Conservation (phyloP, 768 basidiomycete genomes). For the Dioszegia crocea region DNA sequence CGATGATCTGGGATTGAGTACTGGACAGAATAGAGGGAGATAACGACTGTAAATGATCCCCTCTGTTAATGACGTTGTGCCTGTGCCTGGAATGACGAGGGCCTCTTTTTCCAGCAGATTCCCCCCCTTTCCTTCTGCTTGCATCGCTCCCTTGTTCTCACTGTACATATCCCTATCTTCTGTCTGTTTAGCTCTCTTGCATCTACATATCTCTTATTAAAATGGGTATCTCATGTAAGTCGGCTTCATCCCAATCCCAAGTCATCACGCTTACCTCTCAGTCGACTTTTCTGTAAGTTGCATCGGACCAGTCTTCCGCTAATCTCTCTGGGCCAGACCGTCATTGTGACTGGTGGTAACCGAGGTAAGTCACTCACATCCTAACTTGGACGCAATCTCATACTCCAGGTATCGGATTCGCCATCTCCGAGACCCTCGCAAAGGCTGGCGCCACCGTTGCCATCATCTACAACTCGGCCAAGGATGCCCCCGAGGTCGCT, state of each 20-base stretch:
- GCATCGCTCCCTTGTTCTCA: background rate
- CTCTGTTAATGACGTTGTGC: too few species aligned
- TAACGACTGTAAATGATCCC: too few species aligned
- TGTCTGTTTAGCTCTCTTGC: too few species aligned
- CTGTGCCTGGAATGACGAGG: too few species aligned
- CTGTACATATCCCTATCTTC: background rate
- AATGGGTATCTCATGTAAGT: constrained; percentile 12
- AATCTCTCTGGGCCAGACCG: constrained; percentile 50
- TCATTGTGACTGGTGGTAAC: constrained; percentile 58
- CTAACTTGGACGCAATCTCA: constrained; percentile 48
- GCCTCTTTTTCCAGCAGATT: too few species aligned
- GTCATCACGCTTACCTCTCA: background rate
- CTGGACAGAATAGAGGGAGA: too few species aligned
- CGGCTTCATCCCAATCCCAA: background rate
- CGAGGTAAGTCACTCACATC: constrained; percentile 13
- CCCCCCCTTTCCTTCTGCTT: too few species aligned
- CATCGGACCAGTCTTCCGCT: background rate
- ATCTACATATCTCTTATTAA: background rate
- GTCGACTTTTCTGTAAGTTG: constrained; percentile 21
- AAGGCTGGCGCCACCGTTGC: constrained; percentile 60
- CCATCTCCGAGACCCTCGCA: constrained; percentile 58
- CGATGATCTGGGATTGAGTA: too few species aligned
- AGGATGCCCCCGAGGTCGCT: constrained; percentile 56
- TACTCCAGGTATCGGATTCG: constrained; percentile 58
- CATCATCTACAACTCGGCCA: constrained; percentile 58